Conservation (phyloP, 108 stramenopile genomes). For the Epipyxis sp. region DNA sequence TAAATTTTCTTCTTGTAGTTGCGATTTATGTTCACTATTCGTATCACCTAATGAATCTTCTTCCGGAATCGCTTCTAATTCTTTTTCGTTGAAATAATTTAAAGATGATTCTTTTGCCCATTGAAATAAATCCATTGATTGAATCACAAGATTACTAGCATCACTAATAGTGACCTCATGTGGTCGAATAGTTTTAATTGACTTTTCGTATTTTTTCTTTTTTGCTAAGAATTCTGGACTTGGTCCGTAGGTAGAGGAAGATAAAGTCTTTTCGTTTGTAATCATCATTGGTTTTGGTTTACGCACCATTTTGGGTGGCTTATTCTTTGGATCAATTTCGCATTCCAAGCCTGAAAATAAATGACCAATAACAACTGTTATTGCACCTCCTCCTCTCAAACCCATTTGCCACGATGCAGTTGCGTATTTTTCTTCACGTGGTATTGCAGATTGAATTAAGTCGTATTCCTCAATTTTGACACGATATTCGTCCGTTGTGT, state of each 20-base stretch:
- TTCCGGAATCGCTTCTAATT: neutral
- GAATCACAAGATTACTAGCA: neutral
- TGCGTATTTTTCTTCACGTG: slow-evolving; percentile 1
- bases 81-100: neutral
- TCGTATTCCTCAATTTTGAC: slow-evolving; percentile 27
- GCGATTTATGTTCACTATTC: neutral
- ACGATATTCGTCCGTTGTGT: slow-evolving; percentile 18
- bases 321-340: neutral
- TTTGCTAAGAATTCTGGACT: neutral
- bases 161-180: neutral
- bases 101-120: slow-evolving; percentile 24
- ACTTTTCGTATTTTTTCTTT: neutral
- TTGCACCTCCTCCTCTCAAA: slow-evolving; percentile 8
- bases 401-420: slow-evolving; percentile 1
- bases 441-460: slow-evolving; percentile 22
- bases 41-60: neutral
- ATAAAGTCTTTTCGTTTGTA: neutral
- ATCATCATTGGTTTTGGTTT: slow-evolving; percentile 19
- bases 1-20: neutral
- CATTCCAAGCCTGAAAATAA: slow-evolving; percentile 30
- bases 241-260: neutral
- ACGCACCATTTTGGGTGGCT: neutral
- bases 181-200: slow-evolving; percentile 8
- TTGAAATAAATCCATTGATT: slow-evolving; percentile 14
- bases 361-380: slow-evolving; percentile 6